These are phyloP conservation scores for Solanum medicagineum DNA, from an alignment of 257 asterid genomes.

Conservation along the genomic window DNA sequence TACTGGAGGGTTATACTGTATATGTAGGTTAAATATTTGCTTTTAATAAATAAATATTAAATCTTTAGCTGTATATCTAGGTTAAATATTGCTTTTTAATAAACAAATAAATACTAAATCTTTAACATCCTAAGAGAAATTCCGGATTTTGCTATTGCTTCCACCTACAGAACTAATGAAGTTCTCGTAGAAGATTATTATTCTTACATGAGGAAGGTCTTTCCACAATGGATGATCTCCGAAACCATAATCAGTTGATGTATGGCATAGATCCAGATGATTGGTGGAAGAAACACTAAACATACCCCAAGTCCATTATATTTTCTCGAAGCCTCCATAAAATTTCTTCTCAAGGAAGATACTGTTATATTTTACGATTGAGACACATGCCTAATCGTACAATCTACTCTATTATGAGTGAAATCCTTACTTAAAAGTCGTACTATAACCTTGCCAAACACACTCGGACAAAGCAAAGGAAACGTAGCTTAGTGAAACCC, in stretches of 20 bases:
- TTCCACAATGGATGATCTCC: no score
- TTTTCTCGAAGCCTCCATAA: not conserved
- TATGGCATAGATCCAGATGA: no score
- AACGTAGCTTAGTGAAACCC: not conserved
- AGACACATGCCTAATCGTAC: not conserved
- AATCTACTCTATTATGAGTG: not conserved
- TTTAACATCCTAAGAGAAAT: not conserved
- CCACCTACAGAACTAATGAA: not conserved
- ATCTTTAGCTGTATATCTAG: not conserved
- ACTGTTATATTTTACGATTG: not conserved
- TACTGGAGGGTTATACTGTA: not conserved
- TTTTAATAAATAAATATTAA: not conserved
- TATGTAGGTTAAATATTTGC: not conserved
- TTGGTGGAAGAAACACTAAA: no score
- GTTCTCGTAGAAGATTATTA: not conserved
- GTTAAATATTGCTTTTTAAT: not conserved
- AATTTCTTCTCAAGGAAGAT: not conserved
- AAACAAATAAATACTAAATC: not conserved
- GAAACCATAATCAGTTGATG: no score
- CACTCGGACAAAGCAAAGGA: not conserved
- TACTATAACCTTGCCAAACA: not conserved
- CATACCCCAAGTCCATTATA: not conserved
- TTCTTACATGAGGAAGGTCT: not conserved
- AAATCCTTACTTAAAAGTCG: not conserved
- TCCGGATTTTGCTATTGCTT: not conserved